Percentiles rank a stretch among this genome's conserved stretches.
Evolutionary conservation across 2,329 filamentous ascomycete genomes (phyloP).

Genomic region (Cladosporium sphaerospermum): DNA sequence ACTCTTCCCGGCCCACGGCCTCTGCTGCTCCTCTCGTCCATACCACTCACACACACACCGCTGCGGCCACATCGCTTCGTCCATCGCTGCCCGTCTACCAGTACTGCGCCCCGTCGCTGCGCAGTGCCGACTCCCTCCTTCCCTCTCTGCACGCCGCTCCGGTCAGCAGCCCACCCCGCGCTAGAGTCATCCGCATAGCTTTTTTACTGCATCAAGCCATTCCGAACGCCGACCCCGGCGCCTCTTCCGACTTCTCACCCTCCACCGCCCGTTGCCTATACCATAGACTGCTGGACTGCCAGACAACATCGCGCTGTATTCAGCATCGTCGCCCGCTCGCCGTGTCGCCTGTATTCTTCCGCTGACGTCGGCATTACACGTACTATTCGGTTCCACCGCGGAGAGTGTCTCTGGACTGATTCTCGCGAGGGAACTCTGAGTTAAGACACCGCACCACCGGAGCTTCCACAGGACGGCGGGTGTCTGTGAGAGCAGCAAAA

Average conservation of each 20-base stretch:
- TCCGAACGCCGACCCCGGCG: slow-evolving; percentile 1
- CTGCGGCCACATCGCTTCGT: not conserved
- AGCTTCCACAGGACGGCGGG: not conserved
- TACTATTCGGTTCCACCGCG: not conserved
- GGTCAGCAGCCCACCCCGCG: slow-evolving; percentile 5
- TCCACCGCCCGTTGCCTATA: not conserved
- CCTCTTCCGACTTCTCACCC: not conserved
- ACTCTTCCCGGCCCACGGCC: not conserved
- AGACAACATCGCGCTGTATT: not conserved
- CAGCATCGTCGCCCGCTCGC: not conserved
- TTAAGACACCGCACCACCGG: not conserved
- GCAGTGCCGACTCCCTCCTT: not conserved
- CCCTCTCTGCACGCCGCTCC: too few species aligned
- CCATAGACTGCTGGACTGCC: not conserved
- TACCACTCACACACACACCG: not conserved
- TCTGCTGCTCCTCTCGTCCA: not conserved
- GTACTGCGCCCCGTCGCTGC: not conserved
- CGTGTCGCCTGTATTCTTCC: not conserved
- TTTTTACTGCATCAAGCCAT: slow-evolving; percentile 2
- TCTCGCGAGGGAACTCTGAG: not conserved
- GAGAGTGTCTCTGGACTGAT: not conserved
- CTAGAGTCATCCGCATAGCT: slow-evolving; percentile 9
- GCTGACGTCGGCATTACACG: slow-evolving; percentile 7
- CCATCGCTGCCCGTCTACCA: not conserved
- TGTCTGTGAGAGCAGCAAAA: not conserved